phyloP scores from a whole-genome alignment of 1,284 basidiomycete species.

The Trametes sp. region DNA sequence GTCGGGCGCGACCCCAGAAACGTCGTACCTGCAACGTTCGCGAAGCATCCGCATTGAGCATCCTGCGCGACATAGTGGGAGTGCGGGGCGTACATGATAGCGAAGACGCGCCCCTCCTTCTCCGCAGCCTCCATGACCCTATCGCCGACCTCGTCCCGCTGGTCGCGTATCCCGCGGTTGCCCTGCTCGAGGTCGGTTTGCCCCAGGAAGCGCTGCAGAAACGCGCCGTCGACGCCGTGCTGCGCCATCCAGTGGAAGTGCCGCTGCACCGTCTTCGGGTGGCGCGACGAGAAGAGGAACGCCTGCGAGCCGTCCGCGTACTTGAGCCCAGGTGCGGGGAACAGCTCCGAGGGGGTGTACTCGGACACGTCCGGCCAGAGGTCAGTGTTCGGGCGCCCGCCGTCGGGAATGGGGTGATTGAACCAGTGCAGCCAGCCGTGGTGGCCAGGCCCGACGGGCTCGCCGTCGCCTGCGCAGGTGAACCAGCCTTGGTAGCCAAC shows the following conservation, averaged over 20 bases:
- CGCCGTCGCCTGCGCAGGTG: slow-evolving; percentile 47
- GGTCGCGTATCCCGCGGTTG: slow-evolving; percentile 58
- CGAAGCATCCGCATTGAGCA: slow-evolving; percentile 6
- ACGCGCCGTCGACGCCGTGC: slow-evolving; percentile 78
- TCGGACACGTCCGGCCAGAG: slow-evolving; percentile 78
- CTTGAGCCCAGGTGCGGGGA: slow-evolving; percentile 69
- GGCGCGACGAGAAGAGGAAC: slow-evolving; percentile 76
- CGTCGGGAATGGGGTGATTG: slow-evolving; percentile 64
- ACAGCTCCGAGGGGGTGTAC: slow-evolving; percentile 74
- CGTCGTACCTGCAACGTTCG: slow-evolving; percentile 68
- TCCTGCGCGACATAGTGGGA: neutral
- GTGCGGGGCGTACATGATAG: slow-evolving; percentile 68
- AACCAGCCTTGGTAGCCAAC: slow-evolving; percentile 88
- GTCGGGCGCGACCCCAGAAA: slow-evolving; percentile 69
- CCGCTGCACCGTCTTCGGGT: slow-evolving; percentile 72
- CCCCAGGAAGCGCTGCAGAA: slow-evolving; percentile 76
- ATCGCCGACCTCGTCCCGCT: slow-evolving; percentile 77
- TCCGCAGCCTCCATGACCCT: slow-evolving; percentile 76
- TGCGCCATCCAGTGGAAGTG: slow-evolving; percentile 87
- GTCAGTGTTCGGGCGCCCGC: slow-evolving; percentile 74
- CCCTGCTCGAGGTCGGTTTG: slow-evolving; percentile 63
- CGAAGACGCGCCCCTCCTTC: slow-evolving; percentile 76
- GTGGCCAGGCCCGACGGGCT: slow-evolving; percentile 66
- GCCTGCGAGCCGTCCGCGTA: slow-evolving; percentile 61
- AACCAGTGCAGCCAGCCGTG: slow-evolving; percentile 89